phyloP scores from a whole-genome alignment of 2,329 filamentous ascomycete species.

The Phaeosphaeria sp. region DNA sequence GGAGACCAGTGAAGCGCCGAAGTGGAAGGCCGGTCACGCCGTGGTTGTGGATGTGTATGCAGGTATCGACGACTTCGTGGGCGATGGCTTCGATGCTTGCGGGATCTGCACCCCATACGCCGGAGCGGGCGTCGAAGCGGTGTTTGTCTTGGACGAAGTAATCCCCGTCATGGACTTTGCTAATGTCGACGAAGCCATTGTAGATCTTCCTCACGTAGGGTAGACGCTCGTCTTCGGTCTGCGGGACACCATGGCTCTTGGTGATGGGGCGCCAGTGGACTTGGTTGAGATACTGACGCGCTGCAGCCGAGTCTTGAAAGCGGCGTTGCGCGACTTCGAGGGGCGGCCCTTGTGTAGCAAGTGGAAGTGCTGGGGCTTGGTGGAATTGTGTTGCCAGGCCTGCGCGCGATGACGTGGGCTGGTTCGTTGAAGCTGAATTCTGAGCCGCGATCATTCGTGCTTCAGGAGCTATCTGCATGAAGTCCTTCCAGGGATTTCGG shows the following conservation, averaged over 20 bases:
- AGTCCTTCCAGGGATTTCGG: no score
- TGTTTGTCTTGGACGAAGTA: not conserved
- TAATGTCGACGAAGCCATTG: not conserved
- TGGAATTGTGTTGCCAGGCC: no score
- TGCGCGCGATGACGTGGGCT: no score
- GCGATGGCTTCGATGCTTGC: not conserved
- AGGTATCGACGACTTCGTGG: not conserved
- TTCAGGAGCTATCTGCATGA: no score
- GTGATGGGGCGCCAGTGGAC: not conserved
- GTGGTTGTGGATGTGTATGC: not conserved
- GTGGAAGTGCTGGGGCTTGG: no score
- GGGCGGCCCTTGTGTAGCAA: no score
- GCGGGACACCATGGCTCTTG: not conserved
- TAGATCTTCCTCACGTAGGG: constrained; percentile 3
- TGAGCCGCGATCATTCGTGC: no score
- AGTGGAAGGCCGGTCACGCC: not conserved
- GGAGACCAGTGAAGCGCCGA: not conserved
- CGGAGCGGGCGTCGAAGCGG: not conserved
- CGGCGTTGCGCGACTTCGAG: not conserved
- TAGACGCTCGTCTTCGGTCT: not conserved
- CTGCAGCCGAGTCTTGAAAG: not conserved
- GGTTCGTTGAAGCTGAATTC: no score
- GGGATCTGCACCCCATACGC: not conserved
- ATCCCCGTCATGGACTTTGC: not conserved
- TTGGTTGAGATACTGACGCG: not conserved